Evolutionary conservation across 331 rosid genomes (phyloP).

Genomic region (Erythrophleum ivorense): DNA sequence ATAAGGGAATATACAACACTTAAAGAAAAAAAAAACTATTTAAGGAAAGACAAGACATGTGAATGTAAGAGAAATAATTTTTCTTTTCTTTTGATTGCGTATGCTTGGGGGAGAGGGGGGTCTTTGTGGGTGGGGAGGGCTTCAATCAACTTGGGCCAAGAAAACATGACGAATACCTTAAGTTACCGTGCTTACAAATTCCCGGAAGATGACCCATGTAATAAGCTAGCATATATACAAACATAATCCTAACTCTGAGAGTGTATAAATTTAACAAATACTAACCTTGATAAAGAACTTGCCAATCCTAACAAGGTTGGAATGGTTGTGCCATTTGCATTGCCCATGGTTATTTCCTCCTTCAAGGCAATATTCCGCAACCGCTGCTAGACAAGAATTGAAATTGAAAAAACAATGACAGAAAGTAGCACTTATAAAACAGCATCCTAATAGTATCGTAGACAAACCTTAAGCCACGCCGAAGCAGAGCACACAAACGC

Average conservation of each 20-base stretch:
- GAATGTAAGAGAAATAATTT: not conserved
- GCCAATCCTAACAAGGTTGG: slow-evolving; percentile 83
- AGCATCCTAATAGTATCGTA: not conserved
- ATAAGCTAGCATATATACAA: slow-evolving; percentile 7
- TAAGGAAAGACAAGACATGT: no score
- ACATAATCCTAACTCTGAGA: slow-evolving; percentile 7
- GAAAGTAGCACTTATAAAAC: not conserved
- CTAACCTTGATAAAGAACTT: slow-evolving; percentile 86
- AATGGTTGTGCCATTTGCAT: slow-evolving; percentile 51
- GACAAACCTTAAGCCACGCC: slow-evolving; percentile 77
- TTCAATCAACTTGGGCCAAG: not conserved
- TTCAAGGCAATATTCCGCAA: slow-evolving; percentile 68
- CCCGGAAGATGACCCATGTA: not conserved
- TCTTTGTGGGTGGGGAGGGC: not conserved
- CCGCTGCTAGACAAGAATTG: slow-evolving; percentile 56
- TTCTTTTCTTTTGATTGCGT: not conserved
- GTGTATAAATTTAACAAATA: not conserved
- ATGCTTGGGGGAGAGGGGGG: no score
- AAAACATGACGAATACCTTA: not conserved
- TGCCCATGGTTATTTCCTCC: slow-evolving; percentile 65
- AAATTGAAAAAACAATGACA: not conserved
- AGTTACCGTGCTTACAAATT: not conserved
- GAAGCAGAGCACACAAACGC: slow-evolving; percentile 76
- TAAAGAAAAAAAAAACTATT: not conserved
- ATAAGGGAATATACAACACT: not conserved